These are phyloP conservation scores for Lentinus tigrinus DNA, from an alignment of 768 basidiomycete genomes.

Conservation along the genomic window DNA sequence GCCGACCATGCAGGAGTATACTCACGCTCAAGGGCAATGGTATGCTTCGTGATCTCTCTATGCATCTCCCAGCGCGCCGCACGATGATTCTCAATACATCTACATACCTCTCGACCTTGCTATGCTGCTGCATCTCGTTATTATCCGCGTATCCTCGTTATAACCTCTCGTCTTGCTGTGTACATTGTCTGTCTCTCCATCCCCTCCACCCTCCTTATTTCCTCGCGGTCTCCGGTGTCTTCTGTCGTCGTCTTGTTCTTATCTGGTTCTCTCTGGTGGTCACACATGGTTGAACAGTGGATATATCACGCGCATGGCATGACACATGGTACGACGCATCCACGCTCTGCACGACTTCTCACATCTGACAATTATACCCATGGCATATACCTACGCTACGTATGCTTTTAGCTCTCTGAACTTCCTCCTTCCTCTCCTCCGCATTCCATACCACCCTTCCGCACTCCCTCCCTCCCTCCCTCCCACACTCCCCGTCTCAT, in stretches of 20 bases:
- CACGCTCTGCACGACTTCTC: conserved; percentile 1
- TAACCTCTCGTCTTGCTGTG: not conserved
- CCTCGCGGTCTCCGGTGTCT: not conserved
- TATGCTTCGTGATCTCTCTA: conserved; percentile 2
- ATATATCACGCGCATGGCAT: not conserved
- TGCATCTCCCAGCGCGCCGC: not conserved
- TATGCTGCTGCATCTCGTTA: not conserved
- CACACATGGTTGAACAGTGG: not conserved
- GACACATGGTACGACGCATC: conserved; percentile 4
- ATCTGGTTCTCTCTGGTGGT: not conserved
- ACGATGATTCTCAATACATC: not conserved
- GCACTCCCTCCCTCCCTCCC: too few relatives aligned
- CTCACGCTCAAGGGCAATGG: conserved; percentile 3
- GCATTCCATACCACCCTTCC: not conserved
- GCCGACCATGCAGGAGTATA: conserved; percentile 2
- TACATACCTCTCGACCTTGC: not conserved
- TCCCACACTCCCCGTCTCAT: not conserved
- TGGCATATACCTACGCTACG: conserved; percentile 13
- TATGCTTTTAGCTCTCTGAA: not conserved
- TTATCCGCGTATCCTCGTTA: not conserved
- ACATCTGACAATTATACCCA: conserved; percentile 14
- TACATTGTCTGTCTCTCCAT: not conserved
- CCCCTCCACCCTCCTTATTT: not conserved
- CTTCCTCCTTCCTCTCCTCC: not conserved
- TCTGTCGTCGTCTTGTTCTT: not conserved